A percentile compares a stretch with the other conserved stretches of the same genome.
phyloP scores from a whole-genome alignment of 2,329 filamentous ascomycete species.

The Apiospora rasikravindrae region DNA sequence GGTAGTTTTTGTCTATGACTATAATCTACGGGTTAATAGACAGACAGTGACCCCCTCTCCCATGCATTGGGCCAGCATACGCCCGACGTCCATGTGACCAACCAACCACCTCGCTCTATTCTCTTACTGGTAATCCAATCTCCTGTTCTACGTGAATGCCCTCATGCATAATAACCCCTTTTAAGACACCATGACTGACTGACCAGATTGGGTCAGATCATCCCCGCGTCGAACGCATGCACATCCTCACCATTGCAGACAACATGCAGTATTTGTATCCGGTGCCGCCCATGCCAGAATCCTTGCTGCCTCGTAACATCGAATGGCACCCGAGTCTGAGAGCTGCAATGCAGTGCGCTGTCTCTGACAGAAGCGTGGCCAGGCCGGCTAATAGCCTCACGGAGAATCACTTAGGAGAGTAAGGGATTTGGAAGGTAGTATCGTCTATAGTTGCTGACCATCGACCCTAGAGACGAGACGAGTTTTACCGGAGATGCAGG shows the following conservation, averaged over 20 bases:
- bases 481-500: constrained; percentile 72
- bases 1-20: neutral
- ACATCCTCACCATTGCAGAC: neutral
- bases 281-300: neutral
- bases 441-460: neutral
- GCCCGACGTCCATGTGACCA: neutral
- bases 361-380: neutral
- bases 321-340: neutral
- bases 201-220: neutral
- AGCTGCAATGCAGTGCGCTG: neutral
- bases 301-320: neutral
- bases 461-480: neutral
- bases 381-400: neutral
- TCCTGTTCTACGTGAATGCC: neutral
- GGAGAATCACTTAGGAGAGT: neutral
- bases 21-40: neutral
- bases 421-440: neutral
- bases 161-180: neutral
- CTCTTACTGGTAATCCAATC: neutral
- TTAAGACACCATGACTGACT: neutral
- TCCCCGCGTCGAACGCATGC: neutral
- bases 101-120: neutral
- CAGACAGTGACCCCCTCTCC: neutral
- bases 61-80: neutral
- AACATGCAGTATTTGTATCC: neutral